These are phyloP conservation scores for Wallacemonas sp. DNA, from an alignment of 208 protist genomes.

Conservation along the genomic window DNA sequence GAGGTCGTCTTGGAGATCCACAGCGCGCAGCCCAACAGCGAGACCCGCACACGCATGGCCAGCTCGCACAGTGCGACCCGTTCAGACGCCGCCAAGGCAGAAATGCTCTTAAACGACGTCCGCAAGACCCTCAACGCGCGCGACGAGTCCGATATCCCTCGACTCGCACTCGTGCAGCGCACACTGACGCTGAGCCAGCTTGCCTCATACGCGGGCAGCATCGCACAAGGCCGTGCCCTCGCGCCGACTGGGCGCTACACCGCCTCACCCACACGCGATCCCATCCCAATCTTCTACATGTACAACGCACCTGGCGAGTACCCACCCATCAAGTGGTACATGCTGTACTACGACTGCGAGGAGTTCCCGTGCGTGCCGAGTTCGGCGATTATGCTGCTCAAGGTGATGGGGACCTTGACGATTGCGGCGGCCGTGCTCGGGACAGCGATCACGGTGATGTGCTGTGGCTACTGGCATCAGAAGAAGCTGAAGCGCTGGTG, in stretches of 20 bases:
- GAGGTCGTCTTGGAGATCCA: slow-evolving; percentile 4
- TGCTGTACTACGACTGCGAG: slow-evolving; percentile 24
- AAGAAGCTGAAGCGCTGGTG: slow-evolving; percentile 5
- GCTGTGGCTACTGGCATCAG: slow-evolving; percentile 9
- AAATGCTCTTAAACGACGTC: too few species aligned
- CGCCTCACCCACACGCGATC: slow-evolving; percentile 6
- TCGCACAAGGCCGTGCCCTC: background rate
- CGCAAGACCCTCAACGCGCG: too few species aligned
- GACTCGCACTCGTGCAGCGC: slow-evolving; percentile 14
- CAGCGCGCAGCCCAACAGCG: background rate
- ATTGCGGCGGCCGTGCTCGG: slow-evolving; percentile 15
- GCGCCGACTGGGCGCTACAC: slow-evolving; percentile 18
- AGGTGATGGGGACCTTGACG: slow-evolving; percentile 19
- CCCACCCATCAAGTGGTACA: slow-evolving; percentile 35
- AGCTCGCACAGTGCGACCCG: background rate
- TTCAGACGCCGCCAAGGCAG: too few species aligned
- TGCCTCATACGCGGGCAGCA: slow-evolving; percentile 23
- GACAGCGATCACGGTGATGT: slow-evolving; percentile 6
- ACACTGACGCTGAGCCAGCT: slow-evolving; percentile 17
- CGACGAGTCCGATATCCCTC: background rate
- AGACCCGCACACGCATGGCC: background rate
- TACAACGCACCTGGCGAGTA: slow-evolving; percentile 38
- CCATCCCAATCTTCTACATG: slow-evolving; percentile 30
- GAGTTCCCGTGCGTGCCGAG: slow-evolving; percentile 36
- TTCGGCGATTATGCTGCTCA: slow-evolving; percentile 29